Percentiles rank a stretch among this genome's conserved stretches.
Conservation (phyloP, 2,329 filamentous ascomycete genomes). For the Proliferodiscus dingleyae region DNA sequence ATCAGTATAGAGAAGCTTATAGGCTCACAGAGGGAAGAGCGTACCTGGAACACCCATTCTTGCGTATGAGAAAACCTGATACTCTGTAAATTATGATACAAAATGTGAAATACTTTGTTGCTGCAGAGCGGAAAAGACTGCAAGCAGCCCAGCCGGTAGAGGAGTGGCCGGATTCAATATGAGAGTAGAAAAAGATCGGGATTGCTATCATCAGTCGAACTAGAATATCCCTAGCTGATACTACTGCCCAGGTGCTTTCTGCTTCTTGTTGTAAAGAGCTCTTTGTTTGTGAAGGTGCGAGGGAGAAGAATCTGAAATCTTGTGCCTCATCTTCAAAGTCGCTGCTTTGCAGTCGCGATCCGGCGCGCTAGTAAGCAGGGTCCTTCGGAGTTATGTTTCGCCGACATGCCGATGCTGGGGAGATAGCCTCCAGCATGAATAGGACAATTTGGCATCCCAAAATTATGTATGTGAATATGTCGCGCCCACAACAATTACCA, state of each 20-base stretch:
- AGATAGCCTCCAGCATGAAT: not conserved
- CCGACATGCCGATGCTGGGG: not conserved
- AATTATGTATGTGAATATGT: not conserved
- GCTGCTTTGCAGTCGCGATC: not conserved
- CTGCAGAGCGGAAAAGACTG: not conserved
- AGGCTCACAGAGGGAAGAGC: not conserved
- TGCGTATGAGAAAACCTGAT: not conserved
- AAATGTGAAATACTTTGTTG: not conserved
- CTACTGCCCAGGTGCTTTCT: not conserved
- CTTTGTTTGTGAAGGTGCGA: not conserved
- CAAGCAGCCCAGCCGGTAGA: not conserved
- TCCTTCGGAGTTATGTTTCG: no score
- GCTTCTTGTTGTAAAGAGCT: not conserved
- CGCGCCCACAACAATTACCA: not conserved
- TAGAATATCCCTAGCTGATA: not conserved
- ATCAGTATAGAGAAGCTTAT: constrained; percentile 1
- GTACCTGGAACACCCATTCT: constrained; percentile 31
- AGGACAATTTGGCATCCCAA: not conserved
- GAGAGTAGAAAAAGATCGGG: not conserved
- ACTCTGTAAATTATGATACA: not conserved
- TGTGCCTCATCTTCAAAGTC: constrained; percentile 1
- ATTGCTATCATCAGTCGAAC: not conserved
- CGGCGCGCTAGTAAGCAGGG: not conserved
- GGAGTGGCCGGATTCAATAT: not conserved
- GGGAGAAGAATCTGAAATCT: not conserved